Percentiles rank a stretch among this genome's conserved stretches.
These are phyloP conservation scores for Gossypium stocksii DNA, from an alignment of 345 rosid genomes.

Conservation along the genomic window DNA sequence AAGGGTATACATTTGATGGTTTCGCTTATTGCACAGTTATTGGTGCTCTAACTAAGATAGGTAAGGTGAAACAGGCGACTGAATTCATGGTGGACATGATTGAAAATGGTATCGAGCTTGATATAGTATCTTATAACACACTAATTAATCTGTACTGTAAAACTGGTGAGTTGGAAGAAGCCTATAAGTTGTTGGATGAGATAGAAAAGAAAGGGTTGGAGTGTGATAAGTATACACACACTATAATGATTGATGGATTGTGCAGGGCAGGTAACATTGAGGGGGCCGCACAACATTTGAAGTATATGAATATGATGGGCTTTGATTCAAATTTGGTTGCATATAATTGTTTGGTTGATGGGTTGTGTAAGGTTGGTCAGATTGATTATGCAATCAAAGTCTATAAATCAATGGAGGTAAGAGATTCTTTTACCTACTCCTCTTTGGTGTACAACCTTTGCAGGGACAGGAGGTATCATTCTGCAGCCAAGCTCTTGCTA, in stretches of 20 bases:
- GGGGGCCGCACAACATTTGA: constrained; percentile 50
- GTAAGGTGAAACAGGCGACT: constrained; percentile 47
- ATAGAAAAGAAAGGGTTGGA: constrained; percentile 53
- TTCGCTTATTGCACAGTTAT: constrained; percentile 64
- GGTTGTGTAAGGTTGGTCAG: constrained; percentile 58
- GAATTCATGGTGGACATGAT: constrained; percentile 38
- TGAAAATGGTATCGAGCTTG: constrained; percentile 52
- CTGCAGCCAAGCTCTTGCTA: constrained; percentile 64
- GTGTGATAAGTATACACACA: constrained; percentile 72
- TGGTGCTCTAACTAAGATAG: constrained; percentile 60
- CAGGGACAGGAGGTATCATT: constrained; percentile 49
- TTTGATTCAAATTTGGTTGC: constrained; percentile 50
- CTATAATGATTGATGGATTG: constrained; percentile 68
- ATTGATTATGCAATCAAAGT: constrained; percentile 49
- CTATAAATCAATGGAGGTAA: constrained; percentile 58
- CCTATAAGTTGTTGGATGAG: constrained; percentile 48
- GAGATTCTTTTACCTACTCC: constrained; percentile 75
- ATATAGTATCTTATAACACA: constrained; percentile 70
- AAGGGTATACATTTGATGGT: constrained; percentile 75
- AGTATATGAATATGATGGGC: constrained; percentile 46
- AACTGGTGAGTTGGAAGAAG: constrained; percentile 53
- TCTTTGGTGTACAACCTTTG: constrained; percentile 77
- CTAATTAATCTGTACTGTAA: constrained; percentile 58
- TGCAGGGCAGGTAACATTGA: constrained; percentile 54
- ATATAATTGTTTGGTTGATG: constrained; percentile 60